Evolutionary conservation across 176 grass and related monocot genomes (phyloP), one percentile per base, ranked within the genome.

Genomic region (Phoenix roebelenii): DNA sequence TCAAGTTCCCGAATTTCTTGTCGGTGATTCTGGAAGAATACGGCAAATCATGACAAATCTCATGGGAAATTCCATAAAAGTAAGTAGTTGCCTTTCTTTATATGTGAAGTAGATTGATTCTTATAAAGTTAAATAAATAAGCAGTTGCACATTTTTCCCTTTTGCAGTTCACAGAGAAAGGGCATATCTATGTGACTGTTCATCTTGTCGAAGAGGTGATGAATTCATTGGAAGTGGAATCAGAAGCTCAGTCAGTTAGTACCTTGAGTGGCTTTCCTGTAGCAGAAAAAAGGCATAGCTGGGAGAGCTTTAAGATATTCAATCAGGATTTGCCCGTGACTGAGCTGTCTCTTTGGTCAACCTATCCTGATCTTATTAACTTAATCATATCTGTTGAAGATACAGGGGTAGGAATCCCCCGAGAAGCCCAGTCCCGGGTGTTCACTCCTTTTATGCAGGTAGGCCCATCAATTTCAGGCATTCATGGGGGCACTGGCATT

Each of bases 31-130:
- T 9, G 74, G 74, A 67, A 85, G 94, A 78, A 86, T 93, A 66
- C 91, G 94, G 30, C 94, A 98, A 64, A 98, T 98, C 63, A 93
- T 98, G 68, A 89, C 88, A 76, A 98, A 98, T 92, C 85, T 98
- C 25, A 72, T 98, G 5, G 94, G 88, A 23, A 98, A 98, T 73
- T 98, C 94, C 28, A 83, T 93, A 78, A 98, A 98, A 61, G 94
- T 92, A 83, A 85, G 81, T 39, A 44, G 18, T 61, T 63, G 32
- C 16, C 16, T 75, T 3, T 69, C 26, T 18, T 55, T 55, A 28
- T 18, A 73, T 66, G 52, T 24, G 3, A 57, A 76, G 35, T 3
- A 12, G 35, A 44, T 44, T 12, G 35, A 44, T 44, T 44, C 35
- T 44, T 44, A 44, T 44, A 2, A 44, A 44, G 35, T 44, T 44